Base-by-base conservation (phyloP, 768 basidiomycete genomes). In the Lactifluus hygrophoroides region DNA sequence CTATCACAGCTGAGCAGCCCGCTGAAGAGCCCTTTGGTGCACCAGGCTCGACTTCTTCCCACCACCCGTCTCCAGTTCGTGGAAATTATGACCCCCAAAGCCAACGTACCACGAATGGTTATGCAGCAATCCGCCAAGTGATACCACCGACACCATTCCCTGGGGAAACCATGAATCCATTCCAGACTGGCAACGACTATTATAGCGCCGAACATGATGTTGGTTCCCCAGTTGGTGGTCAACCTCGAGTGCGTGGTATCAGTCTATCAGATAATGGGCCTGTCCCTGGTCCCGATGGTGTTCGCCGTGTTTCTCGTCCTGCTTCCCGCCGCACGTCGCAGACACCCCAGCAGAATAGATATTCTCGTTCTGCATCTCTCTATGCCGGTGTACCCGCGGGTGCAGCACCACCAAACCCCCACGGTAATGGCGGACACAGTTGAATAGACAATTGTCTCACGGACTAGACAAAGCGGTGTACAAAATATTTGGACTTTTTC, bases 241-340 rank as follows among this genome's bases (percentile, higher is more conserved):
- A 55, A 50, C 60, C 46, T 49, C 61, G 59, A 42, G 46, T 50
- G 5, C 80, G 88, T 11, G 91, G 94, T 23, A 78, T 96, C 48
- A 85, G 85, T 45, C 71, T 97, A 56, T 81, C 80, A 54, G 94
- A 97, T 64, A 74, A 81, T 65, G 94, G 94, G 14, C 91, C 90
- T 38, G 88, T 94, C 2, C 85, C 88, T 40, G 80, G 80, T 35
- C 80, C 83, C 9, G 84, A 88, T 17, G 86, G 87, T 53, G 92
- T 93, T 27, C 80, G 91, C 40, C 74, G 92, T 57, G 88, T 94
- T 27, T 80, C 88, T 47, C 75, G 89, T 65, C 82, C 79, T 47
- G 67, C 75, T 9, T 72, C 72, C 38, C 77, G 84, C 64, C 75
- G 88, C 14, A 75, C 80, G 27, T 82, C 86, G 32, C 84, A 86